These are phyloP conservation scores for Fomitopsis serialis DNA, from an alignment of 768 basidiomycete genomes.

Conservation along the genomic window DNA sequence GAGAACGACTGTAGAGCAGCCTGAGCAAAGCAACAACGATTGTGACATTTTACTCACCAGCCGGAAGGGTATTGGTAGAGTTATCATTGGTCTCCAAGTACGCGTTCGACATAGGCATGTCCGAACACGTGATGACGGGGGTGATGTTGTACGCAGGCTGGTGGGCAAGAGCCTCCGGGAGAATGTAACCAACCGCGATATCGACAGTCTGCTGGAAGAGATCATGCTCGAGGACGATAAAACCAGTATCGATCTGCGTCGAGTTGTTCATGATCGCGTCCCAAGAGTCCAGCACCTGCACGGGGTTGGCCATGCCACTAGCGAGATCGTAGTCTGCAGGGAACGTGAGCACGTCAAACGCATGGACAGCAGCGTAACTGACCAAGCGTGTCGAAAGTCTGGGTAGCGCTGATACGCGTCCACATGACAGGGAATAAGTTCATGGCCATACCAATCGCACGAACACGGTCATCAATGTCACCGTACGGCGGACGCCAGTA, in stretches of 20 bases:
- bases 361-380: background rate
- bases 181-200: constrained; percentile 80
- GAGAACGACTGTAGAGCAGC: background rate
- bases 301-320: constrained; percentile 50
- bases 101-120: constrained; percentile 50
- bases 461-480: constrained; percentile 82
- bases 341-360: background rate
- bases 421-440: constrained; percentile 80
- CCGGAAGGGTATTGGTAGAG: constrained; percentile 48
- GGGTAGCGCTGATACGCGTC: constrained; percentile 57
- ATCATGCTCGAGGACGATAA: constrained; percentile 88
- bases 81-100: constrained; percentile 86
- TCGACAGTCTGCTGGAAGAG: constrained; percentile 83
- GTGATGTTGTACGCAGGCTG: constrained; percentile 60
- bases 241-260: constrained; percentile 57
- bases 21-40: background rate
- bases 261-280: constrained; percentile 64
- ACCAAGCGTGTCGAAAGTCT: constrained; percentile 72
- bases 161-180: constrained; percentile 73
- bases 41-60: constrained; percentile 3
- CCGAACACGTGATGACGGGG: constrained; percentile 67
- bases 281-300: constrained; percentile 67
- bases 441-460: constrained; percentile 80
- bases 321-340: constrained; percentile 73
- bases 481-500: constrained; percentile 81